These are phyloP conservation scores for Cotoneaster glaucophyllus DNA, from an alignment of 306 rosid genomes.

Conservation along the genomic window DNA sequence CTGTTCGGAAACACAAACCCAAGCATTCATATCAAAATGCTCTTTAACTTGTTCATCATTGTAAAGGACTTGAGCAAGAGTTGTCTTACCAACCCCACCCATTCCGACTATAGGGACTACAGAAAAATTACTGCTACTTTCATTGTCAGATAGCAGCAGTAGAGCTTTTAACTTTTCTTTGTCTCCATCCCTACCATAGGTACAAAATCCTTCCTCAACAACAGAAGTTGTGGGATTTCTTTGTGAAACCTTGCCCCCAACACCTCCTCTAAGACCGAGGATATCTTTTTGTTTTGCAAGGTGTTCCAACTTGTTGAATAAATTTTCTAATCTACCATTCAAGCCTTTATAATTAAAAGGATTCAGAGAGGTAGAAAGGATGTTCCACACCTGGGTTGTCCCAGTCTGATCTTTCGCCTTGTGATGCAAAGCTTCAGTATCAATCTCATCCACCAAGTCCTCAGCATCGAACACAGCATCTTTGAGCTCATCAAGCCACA, in stretches of 20 bases:
- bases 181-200: neutral
- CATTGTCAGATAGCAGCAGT: neutral
- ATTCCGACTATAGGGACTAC: neutral
- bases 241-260: neutral
- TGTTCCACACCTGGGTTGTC: neutral
- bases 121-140: neutral
- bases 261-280: neutral
- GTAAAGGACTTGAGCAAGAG: slow-evolving; percentile 1
- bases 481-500: neutral
- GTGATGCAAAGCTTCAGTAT: neutral
- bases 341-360: neutral
- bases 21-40: neutral
- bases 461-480: neutral
- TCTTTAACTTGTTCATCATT: neutral
- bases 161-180: neutral
- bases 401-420: neutral
- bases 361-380: neutral
- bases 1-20: neutral
- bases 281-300: neutral
- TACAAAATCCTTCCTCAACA: neutral
- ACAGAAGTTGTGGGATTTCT: neutral
- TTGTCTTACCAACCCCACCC: slow-evolving; percentile 10
- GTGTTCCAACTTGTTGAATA: neutral
- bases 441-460: neutral
- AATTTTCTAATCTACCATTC: neutral